Evolutionary conservation across 148 eudicot genomes (phyloP).

Genomic region (Agrostemma githago): DNA sequence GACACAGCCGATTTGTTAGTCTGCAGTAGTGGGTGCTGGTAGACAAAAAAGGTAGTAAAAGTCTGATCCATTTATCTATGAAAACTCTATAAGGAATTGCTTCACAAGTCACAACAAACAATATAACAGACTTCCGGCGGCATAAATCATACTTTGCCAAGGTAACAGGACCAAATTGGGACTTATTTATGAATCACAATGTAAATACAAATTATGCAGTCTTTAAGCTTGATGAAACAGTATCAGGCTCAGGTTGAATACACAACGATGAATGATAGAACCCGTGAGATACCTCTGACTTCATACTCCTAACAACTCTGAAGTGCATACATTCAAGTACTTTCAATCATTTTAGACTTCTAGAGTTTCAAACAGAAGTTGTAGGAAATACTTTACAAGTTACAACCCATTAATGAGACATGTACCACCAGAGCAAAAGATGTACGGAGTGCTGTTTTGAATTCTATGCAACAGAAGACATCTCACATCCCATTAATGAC

Average conservation of each 20-base stretch:
- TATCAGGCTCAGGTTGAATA: background rate
- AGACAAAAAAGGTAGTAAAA: background rate
- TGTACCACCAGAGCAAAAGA: background rate
- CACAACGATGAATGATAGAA: background rate
- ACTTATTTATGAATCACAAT: background rate
- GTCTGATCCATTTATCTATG: background rate
- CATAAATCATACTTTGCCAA: background rate
- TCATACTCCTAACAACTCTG: background rate
- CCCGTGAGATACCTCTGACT: background rate
- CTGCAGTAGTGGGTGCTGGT: constrained; percentile 29
- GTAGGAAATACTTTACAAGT: background rate
- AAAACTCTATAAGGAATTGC: background rate
- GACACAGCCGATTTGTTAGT: constrained; percentile 32
- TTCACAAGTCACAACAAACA: background rate
- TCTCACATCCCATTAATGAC: too few relatives aligned
- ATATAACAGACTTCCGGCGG: background rate
- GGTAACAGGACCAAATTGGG: background rate
- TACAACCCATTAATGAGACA: background rate
- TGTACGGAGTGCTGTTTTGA: too few relatives aligned
- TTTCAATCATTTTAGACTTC: background rate
- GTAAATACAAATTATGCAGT: background rate
- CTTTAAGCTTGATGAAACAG: background rate
- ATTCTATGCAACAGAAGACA: too few relatives aligned
- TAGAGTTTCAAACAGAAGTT: background rate
- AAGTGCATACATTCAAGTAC: background rate